Base-by-base conservation (phyloP, 2,329 filamentous ascomycete species). In the Botrytis paeoniae region DNA sequence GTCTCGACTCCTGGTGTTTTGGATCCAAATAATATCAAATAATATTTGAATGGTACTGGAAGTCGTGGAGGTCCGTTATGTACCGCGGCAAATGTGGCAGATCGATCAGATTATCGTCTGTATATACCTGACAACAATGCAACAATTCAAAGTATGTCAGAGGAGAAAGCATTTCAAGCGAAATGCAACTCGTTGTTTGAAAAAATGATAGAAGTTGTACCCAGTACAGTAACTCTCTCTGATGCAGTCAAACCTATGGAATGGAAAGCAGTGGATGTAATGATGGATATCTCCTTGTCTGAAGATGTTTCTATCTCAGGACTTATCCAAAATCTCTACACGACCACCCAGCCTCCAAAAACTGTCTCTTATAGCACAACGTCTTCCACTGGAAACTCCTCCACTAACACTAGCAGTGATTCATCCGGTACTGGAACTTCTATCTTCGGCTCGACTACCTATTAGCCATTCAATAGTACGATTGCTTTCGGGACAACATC, bases 141-240 rank as follows among this genome's bases (percentile, higher is more conserved):
- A n/a, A 90, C 88, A 4, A 84, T 90, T 77, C 79, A 78, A 9
- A 80, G 82, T 2, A 78, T 90, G 81, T 78, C 82, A 6, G 57
- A 5, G 57, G 77, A 83, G 0, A 75, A 80, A 0, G 80, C 78
- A 16, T 90, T 88, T 80, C 79, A 81, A 39, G 81, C 78, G 39
- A 81, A 82, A 35, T 90, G 88, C 79, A 81, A 83, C 74, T 81
- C 78, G 8, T 82, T 90, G 7, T 81, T 90, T 51, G 85, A 88
- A 78, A 86, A 86, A 77, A 86, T 90, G 88, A 86, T 89, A 73
- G 86, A 90, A 18, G 83, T 85, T 3, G 87, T 90, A 0, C 88
- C 88, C 3, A 78, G 79, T 4, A 82, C 82, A 3, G 86, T 88
- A 10, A 81, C 81, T 0, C 83, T 90, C 4, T 85, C 85, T 0